These are phyloP conservation scores for Tetraselmis striata DNA, from an alignment of 139 green algal species.

Conservation along the genomic window DNA sequence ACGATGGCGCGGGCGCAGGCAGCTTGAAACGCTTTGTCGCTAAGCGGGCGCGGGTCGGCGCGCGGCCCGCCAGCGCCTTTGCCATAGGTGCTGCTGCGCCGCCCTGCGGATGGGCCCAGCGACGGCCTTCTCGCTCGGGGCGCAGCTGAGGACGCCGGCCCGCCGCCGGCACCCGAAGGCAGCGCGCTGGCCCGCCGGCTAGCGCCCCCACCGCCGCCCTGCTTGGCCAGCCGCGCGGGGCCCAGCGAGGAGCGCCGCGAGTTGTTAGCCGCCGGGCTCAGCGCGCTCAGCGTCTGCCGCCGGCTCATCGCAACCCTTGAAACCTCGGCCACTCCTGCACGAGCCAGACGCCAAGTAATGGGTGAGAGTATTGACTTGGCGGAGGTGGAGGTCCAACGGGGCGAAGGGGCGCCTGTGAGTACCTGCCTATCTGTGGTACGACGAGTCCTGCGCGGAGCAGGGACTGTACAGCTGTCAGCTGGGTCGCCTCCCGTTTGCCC, in stretches of 20 bases:
- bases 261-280: constrained; percentile 37
- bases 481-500: too few species aligned
- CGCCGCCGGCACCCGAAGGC: background rate
- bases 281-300: constrained; percentile 61
- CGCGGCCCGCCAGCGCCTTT: constrained; percentile 43
- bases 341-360: too few species aligned
- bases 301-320: constrained; percentile 47
- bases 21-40: constrained; percentile 64
- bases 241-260: constrained; percentile 5
- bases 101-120: constrained; percentile 23
- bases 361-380: too few species aligned
- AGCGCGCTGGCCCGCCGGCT: constrained; percentile 1
- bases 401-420: too few species aligned
- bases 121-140: constrained; percentile 38
- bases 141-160: constrained; percentile 8
- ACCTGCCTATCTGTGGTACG: too few species aligned
- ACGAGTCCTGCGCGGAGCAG: too few species aligned
- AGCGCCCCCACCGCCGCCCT: background rate
- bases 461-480: too few species aligned
- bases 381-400: too few species aligned
- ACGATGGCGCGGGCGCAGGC: constrained; percentile 72
- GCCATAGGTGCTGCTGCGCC: constrained; percentile 48
- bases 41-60: constrained; percentile 66
- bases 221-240: constrained; percentile 35
- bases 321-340: too few species aligned